Evolutionary conservation across 371 early-diverging fungal genomes (phyloP), one percentile per base, ranked within the genome.

Genomic region (Synchytrium microbalum): DNA sequence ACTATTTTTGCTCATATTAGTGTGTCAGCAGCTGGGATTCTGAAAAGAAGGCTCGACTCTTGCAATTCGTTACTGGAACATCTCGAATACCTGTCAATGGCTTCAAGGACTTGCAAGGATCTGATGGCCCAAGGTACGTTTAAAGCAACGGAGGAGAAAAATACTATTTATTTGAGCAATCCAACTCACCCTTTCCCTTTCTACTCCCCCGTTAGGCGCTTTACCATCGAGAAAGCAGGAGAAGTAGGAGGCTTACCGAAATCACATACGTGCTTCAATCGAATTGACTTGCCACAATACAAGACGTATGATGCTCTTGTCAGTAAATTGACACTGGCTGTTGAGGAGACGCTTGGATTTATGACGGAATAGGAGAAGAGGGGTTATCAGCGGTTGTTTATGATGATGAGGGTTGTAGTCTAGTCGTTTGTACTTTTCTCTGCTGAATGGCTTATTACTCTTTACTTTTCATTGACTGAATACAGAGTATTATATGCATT

Each of bases 61-160:
- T 99, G 54, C 98, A 98, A 75, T 99, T 99, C 75, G 91, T 94
- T 0, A 99, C 99, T 0, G 98, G 99, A 28, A 97, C 99, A 0
- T 93, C 95, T 8, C 88, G 95, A 63, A 92, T 99, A 59, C 98
- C 99, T 2, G 93, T 98, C 63, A 96, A 96, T 67, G 99, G 99
- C 8, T 99, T 99, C 78, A 92, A 92, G 71, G 96, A 95, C 74
- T 77, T 99, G 32, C 96, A 96, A 75, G 96, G 99, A 28, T 89
- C 88, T 63, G 96, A 96, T 77, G 98, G 97, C 0, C 93, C 95
- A 13, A 79, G 96, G n/a, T n/a, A n/a, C n/a, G n/a, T n/a, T n/a
- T n/a, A n/a, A n/a, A n/a, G n/a, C n/a, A n/a, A n/a, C n/a, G n/a
- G n/a, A n/a, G n/a, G n/a, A n/a, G n/a, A n/a, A n/a, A n/a, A n/a